Evolutionary conservation across 139 green algal genomes (phyloP).

Genomic region (Coelastrella sp.): DNA sequence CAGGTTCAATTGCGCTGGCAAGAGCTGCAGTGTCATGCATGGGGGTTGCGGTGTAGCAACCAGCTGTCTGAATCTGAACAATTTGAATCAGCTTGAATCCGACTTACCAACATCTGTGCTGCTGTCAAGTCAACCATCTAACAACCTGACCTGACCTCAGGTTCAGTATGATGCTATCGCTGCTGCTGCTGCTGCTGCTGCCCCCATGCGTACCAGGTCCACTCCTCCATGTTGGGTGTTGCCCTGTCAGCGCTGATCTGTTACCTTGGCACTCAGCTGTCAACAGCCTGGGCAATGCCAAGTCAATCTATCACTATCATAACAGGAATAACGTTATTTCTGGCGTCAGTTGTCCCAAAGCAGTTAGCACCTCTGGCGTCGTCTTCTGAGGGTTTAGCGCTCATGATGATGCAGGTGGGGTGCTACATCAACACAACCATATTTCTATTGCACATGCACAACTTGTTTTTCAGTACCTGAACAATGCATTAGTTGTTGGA

Average conservation of each 20-base stretch:
- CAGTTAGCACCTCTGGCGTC: slow-evolving; percentile 67
- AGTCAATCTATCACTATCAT: slow-evolving; percentile 73
- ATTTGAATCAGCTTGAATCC: neutral
- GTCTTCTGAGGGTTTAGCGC: slow-evolving; percentile 83
- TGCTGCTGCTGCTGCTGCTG: neutral
- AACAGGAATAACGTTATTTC: slow-evolving; percentile 78
- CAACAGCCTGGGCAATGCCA: slow-evolving; percentile 27
- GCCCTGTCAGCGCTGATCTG: slow-evolving; percentile 67
- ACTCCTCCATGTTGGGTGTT: slow-evolving; percentile 64
- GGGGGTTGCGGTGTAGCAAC: neutral
- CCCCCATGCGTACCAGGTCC: slow-evolving; percentile 20
- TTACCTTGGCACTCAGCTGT: slow-evolving; percentile 55
- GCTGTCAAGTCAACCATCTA: too few relatives aligned
- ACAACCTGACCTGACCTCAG: too few relatives aligned
- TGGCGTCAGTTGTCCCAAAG: slow-evolving; percentile 75
- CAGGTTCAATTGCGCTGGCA: neutral
- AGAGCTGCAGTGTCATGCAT: neutral
- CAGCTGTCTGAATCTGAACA: neutral
- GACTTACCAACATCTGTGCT: too few relatives aligned
- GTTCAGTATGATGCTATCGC: neutral
- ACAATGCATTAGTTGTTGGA: too few relatives aligned
- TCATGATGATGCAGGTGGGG: slow-evolving; percentile 86
- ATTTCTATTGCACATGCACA: neutral
- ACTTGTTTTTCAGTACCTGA: neutral
- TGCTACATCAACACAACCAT: neutral